A percentile compares a stretch with the other conserved stretches of the same genome.
Evolutionary conservation across 2,329 filamentous ascomycete species (phyloP).

Genomic region (Fusarium heterosporum): DNA sequence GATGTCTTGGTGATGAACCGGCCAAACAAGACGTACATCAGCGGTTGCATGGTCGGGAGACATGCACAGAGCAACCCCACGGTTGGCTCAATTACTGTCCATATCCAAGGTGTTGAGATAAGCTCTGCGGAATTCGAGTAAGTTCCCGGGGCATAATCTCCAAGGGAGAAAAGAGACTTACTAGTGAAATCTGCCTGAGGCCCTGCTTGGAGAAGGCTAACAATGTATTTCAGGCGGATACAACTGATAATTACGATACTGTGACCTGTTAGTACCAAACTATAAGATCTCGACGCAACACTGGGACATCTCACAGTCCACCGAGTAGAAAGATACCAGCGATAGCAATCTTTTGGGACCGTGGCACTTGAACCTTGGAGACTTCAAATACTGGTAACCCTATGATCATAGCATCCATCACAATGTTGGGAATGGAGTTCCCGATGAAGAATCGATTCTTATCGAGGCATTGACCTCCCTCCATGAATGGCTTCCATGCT

Average conservation of each 20-base stretch:
- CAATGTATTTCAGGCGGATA: slow-evolving; percentile 3
- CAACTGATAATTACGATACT: background rate
- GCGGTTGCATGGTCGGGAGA: slow-evolving; percentile 1
- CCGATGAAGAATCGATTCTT: slow-evolving; percentile 10
- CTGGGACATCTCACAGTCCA: background rate
- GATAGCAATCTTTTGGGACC: slow-evolving; percentile 6
- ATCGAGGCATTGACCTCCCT: background rate
- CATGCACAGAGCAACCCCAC: slow-evolving; percentile 14
- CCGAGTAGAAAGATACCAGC: background rate
- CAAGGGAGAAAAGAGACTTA: background rate
- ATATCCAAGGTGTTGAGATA: slow-evolving; percentile 6
- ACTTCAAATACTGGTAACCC: slow-evolving; percentile 3
- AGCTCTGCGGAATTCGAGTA: background rate
- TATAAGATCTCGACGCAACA: too few relatives aligned
- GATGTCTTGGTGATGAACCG: background rate
- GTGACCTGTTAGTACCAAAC: background rate
- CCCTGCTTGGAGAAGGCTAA: background rate
- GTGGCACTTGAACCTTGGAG: slow-evolving; percentile 1
- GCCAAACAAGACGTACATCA: background rate
- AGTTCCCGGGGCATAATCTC: too few relatives aligned
- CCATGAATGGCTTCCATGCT: slow-evolving; percentile 16
- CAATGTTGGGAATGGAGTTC: slow-evolving; percentile 12
- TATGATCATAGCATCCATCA: slow-evolving; percentile 14
- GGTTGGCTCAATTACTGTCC: slow-evolving; percentile 5
- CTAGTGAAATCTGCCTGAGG: slow-evolving; percentile 4